A percentile compares a stretch with the other conserved stretches of the same genome.
Conservation (phyloP, 2,329 filamentous ascomycete species). For the Didymellaceae sp. region DNA sequence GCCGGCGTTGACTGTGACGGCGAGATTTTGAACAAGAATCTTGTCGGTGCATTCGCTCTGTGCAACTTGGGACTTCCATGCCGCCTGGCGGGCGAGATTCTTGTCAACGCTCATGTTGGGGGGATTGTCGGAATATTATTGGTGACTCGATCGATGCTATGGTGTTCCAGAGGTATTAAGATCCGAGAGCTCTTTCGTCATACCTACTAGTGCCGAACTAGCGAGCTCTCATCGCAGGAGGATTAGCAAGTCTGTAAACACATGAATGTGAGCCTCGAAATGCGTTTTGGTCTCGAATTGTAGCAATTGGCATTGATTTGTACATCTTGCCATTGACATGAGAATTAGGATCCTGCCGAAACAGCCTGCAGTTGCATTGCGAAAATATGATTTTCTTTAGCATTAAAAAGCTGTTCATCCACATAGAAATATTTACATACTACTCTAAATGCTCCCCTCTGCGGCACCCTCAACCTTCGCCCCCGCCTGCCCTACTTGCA, state of each 20-base stretch:
- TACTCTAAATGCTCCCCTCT: constrained; percentile 25
- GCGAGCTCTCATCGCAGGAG: no score
- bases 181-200: no score
- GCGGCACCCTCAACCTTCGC: constrained; percentile 27
- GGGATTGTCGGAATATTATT: neutral
- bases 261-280: no score
- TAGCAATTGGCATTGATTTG: no score
- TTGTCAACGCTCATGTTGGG: constrained; percentile 16
- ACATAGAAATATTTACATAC: no score
- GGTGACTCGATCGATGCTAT: neutral
- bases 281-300: no score
- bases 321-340: no score
- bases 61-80: constrained; percentile 32
- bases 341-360: no score
- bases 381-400: neutral
- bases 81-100: constrained; percentile 21
- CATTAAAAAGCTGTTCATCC: no score
- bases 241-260: no score
- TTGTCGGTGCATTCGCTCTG: constrained; percentile 40
- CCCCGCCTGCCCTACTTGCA: constrained; percentile 31
- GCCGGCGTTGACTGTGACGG: constrained; percentile 62
- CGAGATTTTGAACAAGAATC: constrained; percentile 69
- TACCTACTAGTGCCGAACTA: no score
- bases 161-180: neutral
- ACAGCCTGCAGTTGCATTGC: no score